Conservation (phyloP, 2,329 filamentous ascomycete species). For the Venturia carpophila region DNA sequence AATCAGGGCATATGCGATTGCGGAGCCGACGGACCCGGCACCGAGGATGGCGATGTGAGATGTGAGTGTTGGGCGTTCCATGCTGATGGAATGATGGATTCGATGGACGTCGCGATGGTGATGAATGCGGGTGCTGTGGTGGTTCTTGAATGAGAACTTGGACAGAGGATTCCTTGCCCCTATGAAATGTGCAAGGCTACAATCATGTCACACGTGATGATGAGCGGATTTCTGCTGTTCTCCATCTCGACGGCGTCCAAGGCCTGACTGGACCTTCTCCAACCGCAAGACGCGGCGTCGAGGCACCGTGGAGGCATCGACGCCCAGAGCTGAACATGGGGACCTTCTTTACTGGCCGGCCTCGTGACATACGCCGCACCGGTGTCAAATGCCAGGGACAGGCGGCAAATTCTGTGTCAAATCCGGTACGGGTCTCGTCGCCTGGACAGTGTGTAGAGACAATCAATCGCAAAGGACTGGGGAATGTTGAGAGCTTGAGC, state of each 20-base stretch:
- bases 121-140: background rate
- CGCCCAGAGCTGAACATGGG: background rate
- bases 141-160: background rate
- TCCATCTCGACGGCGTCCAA: background rate
- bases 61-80: slow-evolving; percentile 24
- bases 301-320: background rate
- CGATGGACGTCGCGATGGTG: background rate
- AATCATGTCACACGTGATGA: slow-evolving; percentile 4
- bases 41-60: slow-evolving; percentile 44
- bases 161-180: no score
- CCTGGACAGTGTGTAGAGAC: background rate
- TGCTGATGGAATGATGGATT: background rate
- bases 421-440: background rate
- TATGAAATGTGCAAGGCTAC: no score
- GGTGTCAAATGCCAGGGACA: background rate
- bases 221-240: background rate
- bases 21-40: slow-evolving; percentile 44
- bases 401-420: background rate
- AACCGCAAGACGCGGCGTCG: background rate
- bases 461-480: background rate
- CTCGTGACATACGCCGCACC: background rate
- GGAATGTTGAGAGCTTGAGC: background rate
- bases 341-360: background rate
- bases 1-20: slow-evolving; percentile 45
- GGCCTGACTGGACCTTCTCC: background rate